These are phyloP conservation scores for Prunus yedoensis DNA, from an alignment of 331 rosid species.

Conservation along the genomic window DNA sequence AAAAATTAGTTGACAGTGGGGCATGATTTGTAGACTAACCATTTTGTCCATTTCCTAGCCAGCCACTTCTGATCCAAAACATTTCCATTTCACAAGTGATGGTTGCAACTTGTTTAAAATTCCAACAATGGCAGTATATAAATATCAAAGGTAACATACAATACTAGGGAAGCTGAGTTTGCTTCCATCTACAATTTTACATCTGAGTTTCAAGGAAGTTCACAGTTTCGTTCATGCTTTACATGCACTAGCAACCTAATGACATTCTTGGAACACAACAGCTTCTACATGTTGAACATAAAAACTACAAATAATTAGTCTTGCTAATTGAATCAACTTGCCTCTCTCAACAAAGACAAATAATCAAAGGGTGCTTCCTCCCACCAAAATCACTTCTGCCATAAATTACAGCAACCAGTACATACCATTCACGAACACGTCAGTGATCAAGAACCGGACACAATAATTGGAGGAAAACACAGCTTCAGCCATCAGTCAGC, in stretches of 20 bases:
- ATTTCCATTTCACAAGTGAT: neutral
- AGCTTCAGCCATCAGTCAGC: conserved; percentile 21
- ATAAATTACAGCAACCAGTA: conserved; percentile 15
- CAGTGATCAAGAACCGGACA: conserved; percentile 8
- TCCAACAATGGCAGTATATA: neutral
- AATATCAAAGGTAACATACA: neutral
- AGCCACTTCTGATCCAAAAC: neutral
- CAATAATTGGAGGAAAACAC: conserved; percentile 15
- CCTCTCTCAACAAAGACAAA: conserved; percentile 13
- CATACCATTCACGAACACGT: neutral
- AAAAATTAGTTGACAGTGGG: too few relatives aligned
- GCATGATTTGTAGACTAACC: neutral
- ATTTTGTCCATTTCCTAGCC: neutral
- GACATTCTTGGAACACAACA: neutral
- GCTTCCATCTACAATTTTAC: conserved; percentile 1
- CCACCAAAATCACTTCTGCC: conserved; percentile 11
- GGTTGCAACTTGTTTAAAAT: neutral
- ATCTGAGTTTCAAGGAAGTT: neutral
- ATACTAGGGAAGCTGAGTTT: neutral
- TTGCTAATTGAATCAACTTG: neutral
- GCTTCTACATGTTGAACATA: neutral
- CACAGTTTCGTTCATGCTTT: neutral
- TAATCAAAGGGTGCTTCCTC: neutral
- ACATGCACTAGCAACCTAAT: conserved; percentile 9
- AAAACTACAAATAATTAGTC: neutral